Percentiles rank a stretch among this genome's conserved stretches.
phyloP scores from a whole-genome alignment of 331 rosid species.

The Pyrus hybrid region DNA sequence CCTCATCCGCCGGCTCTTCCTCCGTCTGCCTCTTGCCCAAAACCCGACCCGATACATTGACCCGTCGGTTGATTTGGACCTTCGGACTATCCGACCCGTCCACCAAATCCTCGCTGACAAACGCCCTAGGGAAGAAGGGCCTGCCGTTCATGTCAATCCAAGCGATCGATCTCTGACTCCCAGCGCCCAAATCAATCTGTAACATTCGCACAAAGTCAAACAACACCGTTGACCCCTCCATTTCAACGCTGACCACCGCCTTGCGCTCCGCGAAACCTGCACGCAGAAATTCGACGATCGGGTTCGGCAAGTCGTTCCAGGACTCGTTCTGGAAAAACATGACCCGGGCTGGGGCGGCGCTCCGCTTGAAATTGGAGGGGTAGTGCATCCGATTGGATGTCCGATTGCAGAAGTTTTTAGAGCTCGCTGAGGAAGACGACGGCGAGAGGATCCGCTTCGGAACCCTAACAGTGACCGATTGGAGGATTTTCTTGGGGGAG shows the following conservation, averaged over 20 bases:
- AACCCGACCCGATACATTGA: slow-evolving; percentile 3
- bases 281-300: slow-evolving; percentile 17
- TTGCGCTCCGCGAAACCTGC: slow-evolving; percentile 24
- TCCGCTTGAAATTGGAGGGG: slow-evolving; percentile 23
- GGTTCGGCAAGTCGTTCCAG: slow-evolving; percentile 38
- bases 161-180: slow-evolving; percentile 42
- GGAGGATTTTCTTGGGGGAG: slow-evolving; percentile 1
- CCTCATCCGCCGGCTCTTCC: neutral
- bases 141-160: slow-evolving; percentile 50
- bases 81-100: slow-evolving; percentile 6
- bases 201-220: slow-evolving; percentile 52
- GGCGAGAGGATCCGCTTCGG: neutral
- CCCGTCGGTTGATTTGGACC: slow-evolving; percentile 6
- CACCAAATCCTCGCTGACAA: slow-evolving; percentile 24
- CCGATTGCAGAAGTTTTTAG: neutral
- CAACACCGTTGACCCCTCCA: slow-evolving; percentile 28
- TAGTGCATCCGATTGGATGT: slow-evolving; percentile 16
- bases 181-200: slow-evolving; percentile 30
- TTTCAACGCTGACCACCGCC: slow-evolving; percentile 16
- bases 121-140: slow-evolving; percentile 40
- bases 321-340: slow-evolving; percentile 37
- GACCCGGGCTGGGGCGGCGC: slow-evolving; percentile 31
- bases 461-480: slow-evolving; percentile 12
- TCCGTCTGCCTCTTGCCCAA: slow-evolving; percentile 21
- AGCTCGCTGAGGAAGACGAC: neutral